Evolutionary conservation across 148 eudicot species (phyloP).

Genomic region (Rhododendron vialii): DNA sequence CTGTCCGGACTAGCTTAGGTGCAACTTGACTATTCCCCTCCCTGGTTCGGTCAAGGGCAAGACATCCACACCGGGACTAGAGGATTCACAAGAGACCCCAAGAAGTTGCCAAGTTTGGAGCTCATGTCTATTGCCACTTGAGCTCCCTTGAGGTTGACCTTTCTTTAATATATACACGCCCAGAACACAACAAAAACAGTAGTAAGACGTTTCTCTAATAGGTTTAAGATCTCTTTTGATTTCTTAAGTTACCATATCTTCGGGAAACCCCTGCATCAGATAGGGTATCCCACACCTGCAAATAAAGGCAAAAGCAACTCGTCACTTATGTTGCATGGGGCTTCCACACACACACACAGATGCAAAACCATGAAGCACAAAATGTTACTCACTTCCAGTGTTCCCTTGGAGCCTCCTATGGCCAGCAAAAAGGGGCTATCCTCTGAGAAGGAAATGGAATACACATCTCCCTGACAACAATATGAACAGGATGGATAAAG

Average conservation of each 20-base stretch:
- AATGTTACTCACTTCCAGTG: slow-evolving; percentile 50
- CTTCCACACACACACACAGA: not conserved
- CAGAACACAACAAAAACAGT: not conserved
- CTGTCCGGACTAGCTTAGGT: not conserved
- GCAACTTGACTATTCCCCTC: no score
- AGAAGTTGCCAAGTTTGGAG: not conserved
- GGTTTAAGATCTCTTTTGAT: not conserved
- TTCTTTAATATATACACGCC: not conserved
- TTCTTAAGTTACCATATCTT: not conserved
- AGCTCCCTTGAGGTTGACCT: not conserved
- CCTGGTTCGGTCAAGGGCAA: no score
- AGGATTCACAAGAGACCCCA: not conserved
- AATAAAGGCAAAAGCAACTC: not conserved
- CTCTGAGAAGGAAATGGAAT: slow-evolving; percentile 70
- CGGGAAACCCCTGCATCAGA: not conserved
- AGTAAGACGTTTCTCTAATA: not conserved
- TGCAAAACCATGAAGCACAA: no score
- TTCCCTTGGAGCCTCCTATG: slow-evolving; percentile 89
- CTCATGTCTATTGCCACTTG: no score
- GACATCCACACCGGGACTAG: no score
- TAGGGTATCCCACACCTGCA: slow-evolving; percentile 3
- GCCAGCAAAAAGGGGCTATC: slow-evolving; percentile 75
- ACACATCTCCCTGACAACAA: slow-evolving; percentile 73
- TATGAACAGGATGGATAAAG: slow-evolving; percentile 45
- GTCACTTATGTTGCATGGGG: not conserved